phyloP scores from a whole-genome alignment of 805 yeast species.

The Lipomyces japonicus region DNA sequence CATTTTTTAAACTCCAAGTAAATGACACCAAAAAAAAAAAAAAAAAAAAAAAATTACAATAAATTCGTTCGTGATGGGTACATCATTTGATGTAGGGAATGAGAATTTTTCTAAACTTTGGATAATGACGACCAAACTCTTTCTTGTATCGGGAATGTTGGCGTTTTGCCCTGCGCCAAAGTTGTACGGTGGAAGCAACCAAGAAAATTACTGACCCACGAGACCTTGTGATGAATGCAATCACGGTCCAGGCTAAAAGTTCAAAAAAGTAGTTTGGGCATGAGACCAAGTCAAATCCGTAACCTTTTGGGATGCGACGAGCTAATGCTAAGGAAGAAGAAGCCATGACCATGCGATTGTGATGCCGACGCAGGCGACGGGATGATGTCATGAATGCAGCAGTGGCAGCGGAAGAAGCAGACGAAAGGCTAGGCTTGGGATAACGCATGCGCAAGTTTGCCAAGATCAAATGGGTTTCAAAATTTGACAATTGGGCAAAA shows the following conservation, averaged over 20 bases:
- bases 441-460: slow-evolving; percentile 52
- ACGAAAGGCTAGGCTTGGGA: slow-evolving; percentile 35
- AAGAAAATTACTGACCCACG: slow-evolving; percentile 58
- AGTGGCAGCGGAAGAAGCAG: background rate
- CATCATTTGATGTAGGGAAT: slow-evolving; percentile 66
- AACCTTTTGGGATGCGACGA: slow-evolving; percentile 75
- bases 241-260: slow-evolving; percentile 65
- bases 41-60: background rate
- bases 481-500: slow-evolving; percentile 68
- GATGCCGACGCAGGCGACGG: background rate
- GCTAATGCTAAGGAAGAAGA: slow-evolving; percentile 35
- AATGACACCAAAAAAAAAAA: background rate
- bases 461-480: slow-evolving; percentile 64
- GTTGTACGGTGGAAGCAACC: slow-evolving; percentile 68
- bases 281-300: slow-evolving; percentile 74
- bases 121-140: slow-evolving; percentile 74
- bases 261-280: slow-evolving; percentile 95
- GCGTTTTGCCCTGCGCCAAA: slow-evolving; percentile 89
- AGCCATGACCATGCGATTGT: background rate
- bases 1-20: background rate
- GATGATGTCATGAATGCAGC: background rate
- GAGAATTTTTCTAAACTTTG: slow-evolving; percentile 70
- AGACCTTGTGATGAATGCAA: slow-evolving; percentile 67
- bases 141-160: slow-evolving; percentile 67
- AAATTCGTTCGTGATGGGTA: background rate